Evolutionary conservation across 2,329 filamentous ascomycete species (phyloP).

Genomic region (Colletotrichum neosansevieriae): DNA sequence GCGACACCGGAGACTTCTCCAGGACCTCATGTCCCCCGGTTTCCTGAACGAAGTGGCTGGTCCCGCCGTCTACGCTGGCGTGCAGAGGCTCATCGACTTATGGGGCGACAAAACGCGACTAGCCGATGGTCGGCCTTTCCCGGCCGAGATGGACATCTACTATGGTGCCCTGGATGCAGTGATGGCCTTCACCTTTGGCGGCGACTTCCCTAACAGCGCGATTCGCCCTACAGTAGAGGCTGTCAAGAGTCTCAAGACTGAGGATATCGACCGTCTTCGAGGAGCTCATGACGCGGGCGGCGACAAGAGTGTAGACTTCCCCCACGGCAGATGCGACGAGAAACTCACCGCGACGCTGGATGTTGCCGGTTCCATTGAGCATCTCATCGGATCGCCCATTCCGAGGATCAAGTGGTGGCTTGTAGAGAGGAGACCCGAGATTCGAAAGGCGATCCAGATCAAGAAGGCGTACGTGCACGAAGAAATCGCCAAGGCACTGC

Average conservation of each 20-base stretch:
- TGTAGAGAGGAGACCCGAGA: conserved; percentile 8
- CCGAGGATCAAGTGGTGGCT: conserved; percentile 32
- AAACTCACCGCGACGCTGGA: conserved; percentile 29
- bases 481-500: conserved; percentile 32
- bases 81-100: conserved; percentile 48
- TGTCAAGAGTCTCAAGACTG: background rate
- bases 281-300: too few relatives aligned
- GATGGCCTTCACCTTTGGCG: conserved; percentile 47
- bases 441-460: conserved; percentile 1
- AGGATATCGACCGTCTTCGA: conserved; percentile 1
- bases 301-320: conserved; percentile 12
- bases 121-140: conserved; percentile 48
- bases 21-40: conserved; percentile 52
- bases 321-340: conserved; percentile 23
- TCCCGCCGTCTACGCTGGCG: conserved; percentile 49
- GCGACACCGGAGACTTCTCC: conserved; percentile 50
- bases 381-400: conserved; percentile 23
- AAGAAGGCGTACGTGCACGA: conserved; percentile 19
- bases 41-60: conserved; percentile 50
- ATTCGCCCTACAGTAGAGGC: conserved; percentile 10
- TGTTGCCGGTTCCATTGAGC: conserved; percentile 21
- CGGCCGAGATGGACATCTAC: conserved; percentile 46
- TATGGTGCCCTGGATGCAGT: conserved; percentile 49
- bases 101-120: conserved; percentile 49
- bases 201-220: conserved; percentile 21